Base-by-base conservation (phyloP, 164 flowering plant genomes). In the Dillenia turbinata region DNA sequence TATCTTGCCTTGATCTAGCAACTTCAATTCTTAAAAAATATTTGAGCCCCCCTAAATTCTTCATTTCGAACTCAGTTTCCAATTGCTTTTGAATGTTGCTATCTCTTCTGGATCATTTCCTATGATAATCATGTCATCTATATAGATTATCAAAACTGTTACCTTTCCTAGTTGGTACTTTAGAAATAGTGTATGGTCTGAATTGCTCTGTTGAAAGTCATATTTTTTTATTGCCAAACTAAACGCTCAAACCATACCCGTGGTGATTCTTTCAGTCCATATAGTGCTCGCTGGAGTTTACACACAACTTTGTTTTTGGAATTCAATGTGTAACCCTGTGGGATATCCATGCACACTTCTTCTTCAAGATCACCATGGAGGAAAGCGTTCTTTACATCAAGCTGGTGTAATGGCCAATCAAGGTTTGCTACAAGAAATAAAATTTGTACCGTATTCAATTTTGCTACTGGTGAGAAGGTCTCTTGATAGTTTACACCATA, bases 251-350 rank as follows among this genome's bases (percentile, higher is more conserved):
- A 56, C 59, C 59, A 56, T 11, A 10, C 16, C n/a, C 16, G 19
- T 3, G 47, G 47, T 22, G 54, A 51, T 51, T 51, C 10, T n/a
- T 51, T 51, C 14, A 51, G 19, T 22, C 54, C 54, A 51, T 56
- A 56, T 19, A 56, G 10, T 3, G 59, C 59, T 44, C 48, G 16
- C 9, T 56, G 47, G 8, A 56, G n/a, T 47, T 56, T 56, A 44
- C 59, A 40, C 1, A 56, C 59, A 43, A n/a, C n/a, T n/a, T 33
- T n/a, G 44, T 55, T 51, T 48, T 45, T 26, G 12, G 56, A 45
- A 50, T 49, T 58, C 61, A 44, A 49, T 58, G 49, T 45, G 49
- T 58, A 58, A 26, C 61, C 26, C 47, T 49, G 61, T n/a, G 54
- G 54, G n/a, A 51, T 51, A 17, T 51, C 8, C 54, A 51, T 51